A percentile compares a stretch with the other conserved stretches of the same genome.
Conservation (phyloP, 495 filamentous ascomycete genomes). For the Penicillium egyptiacum region DNA sequence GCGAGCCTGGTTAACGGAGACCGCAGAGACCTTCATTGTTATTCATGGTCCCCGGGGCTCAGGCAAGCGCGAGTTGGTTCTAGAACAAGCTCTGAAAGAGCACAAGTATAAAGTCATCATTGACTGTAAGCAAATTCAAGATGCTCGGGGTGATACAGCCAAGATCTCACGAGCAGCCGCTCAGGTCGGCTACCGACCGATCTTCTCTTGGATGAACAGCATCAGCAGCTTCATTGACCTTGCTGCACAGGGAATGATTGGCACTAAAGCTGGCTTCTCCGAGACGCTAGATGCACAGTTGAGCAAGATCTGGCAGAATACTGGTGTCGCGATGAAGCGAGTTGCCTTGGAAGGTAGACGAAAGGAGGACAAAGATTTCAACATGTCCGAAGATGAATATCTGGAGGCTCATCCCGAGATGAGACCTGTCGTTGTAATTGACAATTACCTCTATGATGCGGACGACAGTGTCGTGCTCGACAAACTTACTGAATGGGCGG, state of each 20-base stretch:
- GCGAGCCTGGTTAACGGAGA: conserved; percentile 82
- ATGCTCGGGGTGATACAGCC: conserved; percentile 85
- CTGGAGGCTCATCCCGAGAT: conserved; percentile 86
- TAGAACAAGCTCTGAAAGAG: conserved; percentile 78
- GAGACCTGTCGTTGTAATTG: conserved; percentile 83
- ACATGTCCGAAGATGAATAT: conserved; percentile 80
- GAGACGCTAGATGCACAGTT: conserved; percentile 92
- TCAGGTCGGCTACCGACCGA: conserved; percentile 86
- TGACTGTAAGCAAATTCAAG: conserved; percentile 91
- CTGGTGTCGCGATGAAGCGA: conserved; percentile 73
- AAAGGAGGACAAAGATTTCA: conserved; percentile 71
- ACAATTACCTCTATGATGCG: conserved; percentile 83
- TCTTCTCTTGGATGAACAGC: conserved; percentile 96
- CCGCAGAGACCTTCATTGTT: conserved; percentile 88
- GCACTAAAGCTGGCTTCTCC: conserved; percentile 90
- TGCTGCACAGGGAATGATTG: conserved; percentile 89
- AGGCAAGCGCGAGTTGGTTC: conserved; percentile 82
- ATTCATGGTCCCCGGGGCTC: conserved; percentile 90
- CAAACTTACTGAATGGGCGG: conserved; percentile 90
- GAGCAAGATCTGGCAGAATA: conserved; percentile 87
- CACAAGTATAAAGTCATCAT: conserved; percentile 80
- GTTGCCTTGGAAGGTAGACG: conserved; percentile 67
- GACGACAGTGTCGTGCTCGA: conserved; percentile 78
- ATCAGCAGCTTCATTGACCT: conserved; percentile 89
- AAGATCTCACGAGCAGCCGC: conserved; percentile 79